Evolutionary conservation across 2,329 filamentous ascomycete genomes (phyloP).

Genomic region (Periconia macrospinosa): DNA sequence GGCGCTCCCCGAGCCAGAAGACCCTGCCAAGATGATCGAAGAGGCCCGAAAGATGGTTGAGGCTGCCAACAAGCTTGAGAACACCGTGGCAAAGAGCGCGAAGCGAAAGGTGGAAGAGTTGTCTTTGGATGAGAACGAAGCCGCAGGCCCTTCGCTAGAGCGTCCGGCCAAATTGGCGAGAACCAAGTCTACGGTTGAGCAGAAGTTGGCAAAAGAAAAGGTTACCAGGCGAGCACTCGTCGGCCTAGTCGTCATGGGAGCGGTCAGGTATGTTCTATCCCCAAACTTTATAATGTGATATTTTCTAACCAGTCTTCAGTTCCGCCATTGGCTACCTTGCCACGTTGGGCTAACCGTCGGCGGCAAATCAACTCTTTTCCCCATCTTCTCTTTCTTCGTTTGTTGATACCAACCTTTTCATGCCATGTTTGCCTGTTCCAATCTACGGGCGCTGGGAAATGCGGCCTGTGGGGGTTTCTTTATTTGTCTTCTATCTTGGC

Average conservation of each 20-base stretch:
- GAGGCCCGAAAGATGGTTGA: constrained; percentile 88
- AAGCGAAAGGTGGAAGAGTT: constrained; percentile 60
- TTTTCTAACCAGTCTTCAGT: constrained; percentile 8
- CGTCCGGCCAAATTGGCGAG: constrained; percentile 73
- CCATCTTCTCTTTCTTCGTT: not conserved
- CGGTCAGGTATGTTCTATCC: constrained; percentile 74
- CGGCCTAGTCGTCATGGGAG: constrained; percentile 83
- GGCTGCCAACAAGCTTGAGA: constrained; percentile 59
- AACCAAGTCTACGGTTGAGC: constrained; percentile 59
- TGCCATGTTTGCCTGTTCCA: not conserved
- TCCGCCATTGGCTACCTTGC: constrained; percentile 34
- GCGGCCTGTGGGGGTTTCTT: not conserved
- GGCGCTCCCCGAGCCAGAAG: constrained; percentile 73
- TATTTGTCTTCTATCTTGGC: not conserved
- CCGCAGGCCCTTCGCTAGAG: constrained; percentile 41
- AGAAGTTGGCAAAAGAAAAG: constrained; percentile 80
- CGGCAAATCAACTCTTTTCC: not conserved
- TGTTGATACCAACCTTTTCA: not conserved
- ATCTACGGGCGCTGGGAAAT: not conserved
- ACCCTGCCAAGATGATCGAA: constrained; percentile 80
- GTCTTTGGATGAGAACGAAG: constrained; percentile 55
- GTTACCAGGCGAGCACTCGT: constrained; percentile 84
- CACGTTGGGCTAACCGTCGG: not conserved
- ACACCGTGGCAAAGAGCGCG: constrained; percentile 20
- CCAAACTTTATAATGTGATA: constrained; percentile 11